A percentile compares a stretch with the other conserved stretches of the same genome.
These are phyloP conservation scores for Termitomyces sp. DNA, from an alignment of 768 basidiomycete species.

Conservation along the genomic window DNA sequence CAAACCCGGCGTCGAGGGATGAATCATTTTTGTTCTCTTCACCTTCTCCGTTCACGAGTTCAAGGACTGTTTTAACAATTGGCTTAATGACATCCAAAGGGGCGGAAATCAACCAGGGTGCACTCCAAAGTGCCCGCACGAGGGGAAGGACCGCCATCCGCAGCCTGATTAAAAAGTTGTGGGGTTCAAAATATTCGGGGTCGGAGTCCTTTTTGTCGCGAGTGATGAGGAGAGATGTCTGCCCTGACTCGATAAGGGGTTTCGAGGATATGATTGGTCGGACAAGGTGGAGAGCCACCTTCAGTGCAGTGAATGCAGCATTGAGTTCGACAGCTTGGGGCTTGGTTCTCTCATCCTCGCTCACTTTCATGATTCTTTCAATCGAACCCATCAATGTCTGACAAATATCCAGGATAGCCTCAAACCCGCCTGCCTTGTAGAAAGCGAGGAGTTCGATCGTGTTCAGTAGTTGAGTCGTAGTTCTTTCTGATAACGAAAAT, in stretches of 20 bases:
- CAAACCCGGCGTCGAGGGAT: constrained; percentile 20
- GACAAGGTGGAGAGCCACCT: constrained; percentile 74
- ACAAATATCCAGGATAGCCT: constrained; percentile 57
- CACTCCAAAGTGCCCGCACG: constrained; percentile 69
- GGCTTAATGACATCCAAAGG: constrained; percentile 72
- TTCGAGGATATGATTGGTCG: constrained; percentile 73
- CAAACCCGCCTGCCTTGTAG: constrained; percentile 64
- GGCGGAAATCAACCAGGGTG: constrained; percentile 73
- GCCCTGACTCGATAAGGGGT: constrained; percentile 78
- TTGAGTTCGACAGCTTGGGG: constrained; percentile 56
- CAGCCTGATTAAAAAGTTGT: constrained; percentile 81
- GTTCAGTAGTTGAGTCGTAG: constrained; percentile 67
- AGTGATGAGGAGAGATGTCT: constrained; percentile 66
- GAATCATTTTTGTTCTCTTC: constrained; percentile 58
- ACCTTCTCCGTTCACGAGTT: constrained; percentile 76
- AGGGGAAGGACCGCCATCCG: constrained; percentile 67
- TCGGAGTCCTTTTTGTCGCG: constrained; percentile 79
- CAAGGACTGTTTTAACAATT: constrained; percentile 72
- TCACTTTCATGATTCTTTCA: constrained; percentile 41
- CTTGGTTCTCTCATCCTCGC: constrained; percentile 53
- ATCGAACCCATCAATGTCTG: constrained; percentile 51
- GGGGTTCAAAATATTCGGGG: constrained; percentile 75
- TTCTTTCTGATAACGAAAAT: constrained; percentile 51
- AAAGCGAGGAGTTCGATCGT: constrained; percentile 79
- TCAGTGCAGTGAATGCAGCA: constrained; percentile 76